Conservation (phyloP, 345 rosid genomes). For the Mercurialis annua region DNA sequence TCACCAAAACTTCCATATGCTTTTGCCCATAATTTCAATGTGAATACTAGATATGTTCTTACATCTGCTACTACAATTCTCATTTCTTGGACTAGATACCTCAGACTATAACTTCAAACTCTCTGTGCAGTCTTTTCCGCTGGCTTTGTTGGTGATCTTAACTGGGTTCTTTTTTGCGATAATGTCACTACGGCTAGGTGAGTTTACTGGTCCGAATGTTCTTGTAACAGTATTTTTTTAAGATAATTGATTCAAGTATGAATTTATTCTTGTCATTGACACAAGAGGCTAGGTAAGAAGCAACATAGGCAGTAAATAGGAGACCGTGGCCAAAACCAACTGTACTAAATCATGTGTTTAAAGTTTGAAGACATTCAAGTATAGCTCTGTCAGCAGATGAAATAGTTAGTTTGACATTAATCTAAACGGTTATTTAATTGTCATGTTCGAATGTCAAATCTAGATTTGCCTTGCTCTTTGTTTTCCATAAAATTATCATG, state of each 20-base stretch:
- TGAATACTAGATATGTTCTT: neutral
- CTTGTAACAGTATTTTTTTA: neutral
- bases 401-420: neutral
- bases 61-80: neutral
- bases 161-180: slow-evolving; percentile 56
- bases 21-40: neutral
- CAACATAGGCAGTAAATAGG: neutral
- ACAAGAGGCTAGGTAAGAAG: neutral
- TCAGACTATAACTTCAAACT: slow-evolving; percentile 13
- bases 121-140: slow-evolving; percentile 63
- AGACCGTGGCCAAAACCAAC: neutral
- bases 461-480: neutral
- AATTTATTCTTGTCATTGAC: neutral
- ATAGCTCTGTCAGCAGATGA: neutral
- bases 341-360: neutral
- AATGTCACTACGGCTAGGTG: slow-evolving; percentile 71
- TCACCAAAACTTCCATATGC: neutral
- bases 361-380: neutral
- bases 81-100: neutral
- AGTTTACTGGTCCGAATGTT: slow-evolving; percentile 9
- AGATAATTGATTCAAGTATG: neutral
- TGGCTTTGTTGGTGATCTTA: slow-evolving; percentile 59
- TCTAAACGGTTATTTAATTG: neutral
- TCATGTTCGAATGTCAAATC: neutral
- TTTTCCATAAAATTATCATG: neutral